Base-by-base conservation (phyloP, 805 yeast species). In the Schizosaccharomyces lindneri region DNA sequence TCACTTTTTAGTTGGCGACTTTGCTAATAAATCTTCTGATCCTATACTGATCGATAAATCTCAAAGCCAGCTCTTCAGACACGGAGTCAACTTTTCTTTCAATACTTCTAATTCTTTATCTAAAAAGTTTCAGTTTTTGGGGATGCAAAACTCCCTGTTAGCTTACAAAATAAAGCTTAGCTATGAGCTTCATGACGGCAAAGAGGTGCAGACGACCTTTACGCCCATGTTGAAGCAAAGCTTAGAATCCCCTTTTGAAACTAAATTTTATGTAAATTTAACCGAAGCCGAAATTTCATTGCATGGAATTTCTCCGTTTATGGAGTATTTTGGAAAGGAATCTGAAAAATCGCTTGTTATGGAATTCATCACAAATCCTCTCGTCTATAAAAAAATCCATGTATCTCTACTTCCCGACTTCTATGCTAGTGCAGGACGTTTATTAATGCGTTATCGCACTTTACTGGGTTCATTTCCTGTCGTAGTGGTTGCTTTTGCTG, bases 401-500 rank as follows among this genome's bases (percentile, higher is more conserved):
- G 27, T 65, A 48, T 67, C 68, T 15, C 55, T 74, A n/a, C 67
- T 69, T 59, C 73, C 85, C 17, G 84, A 85, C 69, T 70, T 80
- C 68, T 66, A 78, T 57, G 74, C 77, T 39, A 83, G 90, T 48
- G 70, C 89, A 63, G 83, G 82, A 62, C 75, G 84, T 65, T 71
- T 89, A 59, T 83, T 85, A 4, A 74, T 88, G 65, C 75, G 95
- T 62, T 90, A 85, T 70, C 76, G 98, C 67, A 76, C 90, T 15
- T 80, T 85, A 1, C 73, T 84, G 51, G 83, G 85, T 3, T 77
- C 88, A 1, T 76, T 85, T 62, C 88, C 95, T 2, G 74, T 83
- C 1, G 79, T 81, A 48, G 73, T 85, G 19, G 76, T 82, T 0
- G 70, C 80, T 0, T 62, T 80, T 19, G 77, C 79, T 0, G 65